Percentiles rank a stretch among this genome's conserved stretches.
These are phyloP conservation scores for Colletotrichum sp. DNA, from an alignment of 2,329 filamentous ascomycete genomes.

Conservation along the genomic window DNA sequence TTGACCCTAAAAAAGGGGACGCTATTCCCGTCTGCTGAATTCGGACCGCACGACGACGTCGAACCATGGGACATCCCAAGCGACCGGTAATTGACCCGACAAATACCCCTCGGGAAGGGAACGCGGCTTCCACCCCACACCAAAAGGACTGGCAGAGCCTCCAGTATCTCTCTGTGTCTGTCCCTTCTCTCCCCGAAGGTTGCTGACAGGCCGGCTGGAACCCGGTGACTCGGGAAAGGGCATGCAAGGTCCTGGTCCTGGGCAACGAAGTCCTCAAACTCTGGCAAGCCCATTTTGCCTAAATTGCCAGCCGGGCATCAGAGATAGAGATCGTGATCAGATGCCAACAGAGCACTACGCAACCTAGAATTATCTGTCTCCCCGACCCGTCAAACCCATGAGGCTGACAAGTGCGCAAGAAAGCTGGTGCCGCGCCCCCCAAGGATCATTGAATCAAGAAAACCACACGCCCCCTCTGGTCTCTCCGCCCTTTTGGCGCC, in stretches of 20 bases:
- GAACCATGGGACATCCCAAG: neutral
- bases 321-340: neutral
- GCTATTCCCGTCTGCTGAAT: neutral
- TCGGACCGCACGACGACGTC: neutral
- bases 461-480: neutral
- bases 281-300: neutral
- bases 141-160: neutral
- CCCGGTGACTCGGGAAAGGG: neutral
- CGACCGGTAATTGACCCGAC: neutral
- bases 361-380: neutral
- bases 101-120: neutral
- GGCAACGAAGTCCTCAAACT: neutral
- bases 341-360: neutral
- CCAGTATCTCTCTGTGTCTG: neutral
- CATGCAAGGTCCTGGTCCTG: neutral
- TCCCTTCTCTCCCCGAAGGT: neutral
- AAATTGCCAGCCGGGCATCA: neutral
- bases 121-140: conserved; percentile 1
- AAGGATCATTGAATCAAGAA: neutral
- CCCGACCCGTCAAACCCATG: neutral
- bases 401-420: neutral
- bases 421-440: neutral
- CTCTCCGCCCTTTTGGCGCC: neutral
- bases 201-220: conserved; percentile 1
- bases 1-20: neutral